phyloP scores from a whole-genome alignment of 1,284 basidiomycete genomes.

The Veloporphyrellus conicus region DNA sequence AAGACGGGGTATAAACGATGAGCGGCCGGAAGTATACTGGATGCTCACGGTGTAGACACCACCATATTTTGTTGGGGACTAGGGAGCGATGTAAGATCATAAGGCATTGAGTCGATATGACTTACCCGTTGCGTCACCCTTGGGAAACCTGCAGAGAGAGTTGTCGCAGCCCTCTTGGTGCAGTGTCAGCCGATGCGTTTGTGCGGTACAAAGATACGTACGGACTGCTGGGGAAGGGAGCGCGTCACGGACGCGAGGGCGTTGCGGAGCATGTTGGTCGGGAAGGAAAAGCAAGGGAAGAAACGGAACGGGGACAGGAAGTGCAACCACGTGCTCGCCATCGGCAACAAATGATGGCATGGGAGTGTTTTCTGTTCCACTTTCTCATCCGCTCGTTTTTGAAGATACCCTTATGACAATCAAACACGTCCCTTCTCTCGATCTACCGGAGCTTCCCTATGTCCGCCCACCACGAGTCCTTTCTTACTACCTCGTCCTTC shows the following conservation, averaged over 20 bases:
- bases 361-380: neutral
- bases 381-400: neutral
- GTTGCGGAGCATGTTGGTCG: constrained; percentile 61
- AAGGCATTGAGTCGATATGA: constrained; percentile 9
- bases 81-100: constrained; percentile 11
- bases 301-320: constrained; percentile 18
- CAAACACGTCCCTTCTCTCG: constrained; percentile 11
- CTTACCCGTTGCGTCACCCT: constrained; percentile 67
- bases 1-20: constrained; percentile 10
- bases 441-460: constrained; percentile 41
- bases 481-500: constrained; percentile 58
- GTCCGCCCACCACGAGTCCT: constrained; percentile 36
- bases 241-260: constrained; percentile 55
- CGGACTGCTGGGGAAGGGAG: constrained; percentile 50
- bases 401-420: constrained; percentile 12
- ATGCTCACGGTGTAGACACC: constrained; percentile 79
- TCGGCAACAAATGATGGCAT: no score
- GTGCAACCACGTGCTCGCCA: constrained; percentile 11
- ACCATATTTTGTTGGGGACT: constrained; percentile 93
- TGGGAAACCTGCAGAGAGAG: constrained; percentile 77
- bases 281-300: constrained; percentile 21
- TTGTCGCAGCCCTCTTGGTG: constrained; percentile 66
- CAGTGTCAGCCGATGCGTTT: constrained; percentile 14
- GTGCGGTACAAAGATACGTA: constrained; percentile 30
- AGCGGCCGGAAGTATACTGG: constrained; percentile 23